These are phyloP conservation scores for Filobasidium uniguttulatum DNA, from an alignment of 1,284 basidiomycete genomes.

Conservation along the genomic window DNA sequence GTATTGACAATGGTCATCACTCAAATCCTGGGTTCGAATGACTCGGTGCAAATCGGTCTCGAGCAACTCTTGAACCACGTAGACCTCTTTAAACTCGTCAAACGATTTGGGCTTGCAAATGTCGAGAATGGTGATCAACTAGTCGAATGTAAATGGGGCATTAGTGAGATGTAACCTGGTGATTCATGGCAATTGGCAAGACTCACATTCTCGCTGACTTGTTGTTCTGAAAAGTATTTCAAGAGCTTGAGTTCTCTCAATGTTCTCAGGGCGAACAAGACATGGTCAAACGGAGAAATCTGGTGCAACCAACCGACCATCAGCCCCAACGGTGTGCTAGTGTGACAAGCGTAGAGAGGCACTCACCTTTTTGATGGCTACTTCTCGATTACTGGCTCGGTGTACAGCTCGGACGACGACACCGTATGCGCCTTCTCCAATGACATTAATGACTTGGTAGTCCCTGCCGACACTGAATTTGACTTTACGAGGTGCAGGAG, in stretches of 20 bases:
- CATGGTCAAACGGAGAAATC: conserved; percentile 82
- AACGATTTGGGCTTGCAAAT: conserved; percentile 79
- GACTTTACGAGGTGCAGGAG: too few species aligned
- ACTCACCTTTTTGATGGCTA: conserved; percentile 64
- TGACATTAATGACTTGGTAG: conserved; percentile 11
- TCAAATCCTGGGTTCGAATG: conserved; percentile 62
- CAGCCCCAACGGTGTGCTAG: too few species aligned
- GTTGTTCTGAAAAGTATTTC: conserved; percentile 78
- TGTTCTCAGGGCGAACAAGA: conserved; percentile 78
- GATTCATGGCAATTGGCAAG: too few species aligned
- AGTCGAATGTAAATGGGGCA: too few species aligned
- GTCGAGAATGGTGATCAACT: conserved; percentile 89
- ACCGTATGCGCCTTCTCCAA: conserved; percentile 57
- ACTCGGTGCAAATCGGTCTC: conserved; percentile 63
- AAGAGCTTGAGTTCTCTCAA: conserved; percentile 75
- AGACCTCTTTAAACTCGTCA: conserved; percentile 75
- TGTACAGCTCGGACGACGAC: conserved; percentile 71
- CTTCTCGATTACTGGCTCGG: conserved; percentile 60
- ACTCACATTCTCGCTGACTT: conserved; percentile 82
- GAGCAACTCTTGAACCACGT: conserved; percentile 62
- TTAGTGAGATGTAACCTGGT: too few species aligned
- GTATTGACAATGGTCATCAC: conserved; percentile 86
- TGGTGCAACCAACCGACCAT: too few species aligned
- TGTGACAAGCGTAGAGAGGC: too few species aligned
- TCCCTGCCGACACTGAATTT: conserved; percentile 48